Percentiles rank a stretch among this genome's conserved stretches.
Evolutionary conservation across 305 asterid species (phyloP).

Genomic region (Solanum chacoense): DNA sequence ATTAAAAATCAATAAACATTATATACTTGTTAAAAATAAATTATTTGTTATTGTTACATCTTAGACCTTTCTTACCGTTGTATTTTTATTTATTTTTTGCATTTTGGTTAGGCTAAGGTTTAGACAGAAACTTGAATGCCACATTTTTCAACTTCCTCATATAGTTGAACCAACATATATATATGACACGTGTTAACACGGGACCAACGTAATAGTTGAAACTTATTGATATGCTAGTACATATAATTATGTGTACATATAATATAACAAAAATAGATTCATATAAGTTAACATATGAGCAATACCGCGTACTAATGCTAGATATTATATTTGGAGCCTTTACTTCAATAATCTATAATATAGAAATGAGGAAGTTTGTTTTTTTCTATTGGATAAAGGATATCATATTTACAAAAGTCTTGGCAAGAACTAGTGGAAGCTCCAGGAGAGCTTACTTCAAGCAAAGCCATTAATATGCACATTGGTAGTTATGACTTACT

Average conservation of each 20-base stretch:
- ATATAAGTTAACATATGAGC: neutral
- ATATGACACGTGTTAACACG: neutral
- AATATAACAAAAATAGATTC: neutral
- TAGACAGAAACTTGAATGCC: neutral
- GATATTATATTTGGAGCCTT: neutral
- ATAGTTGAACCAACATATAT: neutral
- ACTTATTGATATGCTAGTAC: neutral
- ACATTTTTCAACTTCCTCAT: neutral
- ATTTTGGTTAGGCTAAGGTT: neutral
- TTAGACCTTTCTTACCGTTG: neutral
- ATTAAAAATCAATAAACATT: no score
- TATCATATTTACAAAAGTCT: neutral
- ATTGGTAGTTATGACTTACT: neutral
- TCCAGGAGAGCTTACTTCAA: neutral
- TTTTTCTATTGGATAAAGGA: neutral
- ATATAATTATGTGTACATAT: neutral
- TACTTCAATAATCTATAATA: neutral
- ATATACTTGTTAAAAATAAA: neutral
- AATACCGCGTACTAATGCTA: neutral
- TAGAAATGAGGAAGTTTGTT: neutral
- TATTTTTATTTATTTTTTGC: neutral
- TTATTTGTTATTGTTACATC: neutral
- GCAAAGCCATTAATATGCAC: neutral
- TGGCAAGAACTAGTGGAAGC: neutral
- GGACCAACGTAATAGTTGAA: neutral